These are phyloP conservation scores for Circinella umbellata DNA, from an alignment of 371 early-diverging fungal species.

Conservation along the genomic window DNA sequence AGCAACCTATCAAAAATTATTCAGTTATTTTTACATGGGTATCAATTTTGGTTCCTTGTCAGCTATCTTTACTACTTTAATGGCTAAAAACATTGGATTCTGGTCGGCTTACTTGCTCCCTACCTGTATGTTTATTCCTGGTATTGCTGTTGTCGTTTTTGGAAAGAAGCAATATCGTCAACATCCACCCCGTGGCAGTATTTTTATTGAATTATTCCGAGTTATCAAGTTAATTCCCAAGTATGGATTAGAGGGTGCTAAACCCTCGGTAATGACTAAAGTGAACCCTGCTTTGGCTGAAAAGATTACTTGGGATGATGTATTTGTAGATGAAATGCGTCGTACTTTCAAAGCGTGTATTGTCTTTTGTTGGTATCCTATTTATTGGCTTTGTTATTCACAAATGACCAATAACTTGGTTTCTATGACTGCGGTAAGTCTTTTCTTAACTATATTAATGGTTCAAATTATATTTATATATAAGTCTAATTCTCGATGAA, in stretches of 20 bases:
- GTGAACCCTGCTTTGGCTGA: conserved; percentile 26
- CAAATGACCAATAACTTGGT: conserved; percentile 78
- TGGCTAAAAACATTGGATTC: conserved; percentile 55
- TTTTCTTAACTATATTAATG: no score
- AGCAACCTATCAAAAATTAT: conserved; percentile 55
- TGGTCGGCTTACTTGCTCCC: conserved; percentile 69
- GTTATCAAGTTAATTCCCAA: conserved; percentile 25
- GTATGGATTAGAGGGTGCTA: conserved; percentile 43
- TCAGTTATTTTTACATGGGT: conserved; percentile 59
- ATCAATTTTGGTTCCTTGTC: conserved; percentile 70
- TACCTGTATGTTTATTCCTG: conserved; percentile 62
- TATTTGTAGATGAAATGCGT: conserved; percentile 70
- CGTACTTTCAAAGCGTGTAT: conserved; percentile 66
- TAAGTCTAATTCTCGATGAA: neutral
- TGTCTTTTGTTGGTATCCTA: conserved; percentile 69
- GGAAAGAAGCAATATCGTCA: conserved; percentile 60
- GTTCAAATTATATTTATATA: no score
- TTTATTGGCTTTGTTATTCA: conserved; percentile 77
- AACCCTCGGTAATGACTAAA: conserved; percentile 29
- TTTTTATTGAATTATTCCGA: conserved; percentile 34
- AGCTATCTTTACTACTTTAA: conserved; percentile 60
- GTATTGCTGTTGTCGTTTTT: conserved; percentile 55
- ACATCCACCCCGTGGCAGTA: conserved; percentile 57
- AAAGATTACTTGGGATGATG: conserved; percentile 64
- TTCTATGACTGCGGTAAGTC: conserved; percentile 58